Evolutionary conservation across 345 rosid species (phyloP), one percentile per base, ranked within the genome.

Genomic region (Citropsis articulata): DNA sequence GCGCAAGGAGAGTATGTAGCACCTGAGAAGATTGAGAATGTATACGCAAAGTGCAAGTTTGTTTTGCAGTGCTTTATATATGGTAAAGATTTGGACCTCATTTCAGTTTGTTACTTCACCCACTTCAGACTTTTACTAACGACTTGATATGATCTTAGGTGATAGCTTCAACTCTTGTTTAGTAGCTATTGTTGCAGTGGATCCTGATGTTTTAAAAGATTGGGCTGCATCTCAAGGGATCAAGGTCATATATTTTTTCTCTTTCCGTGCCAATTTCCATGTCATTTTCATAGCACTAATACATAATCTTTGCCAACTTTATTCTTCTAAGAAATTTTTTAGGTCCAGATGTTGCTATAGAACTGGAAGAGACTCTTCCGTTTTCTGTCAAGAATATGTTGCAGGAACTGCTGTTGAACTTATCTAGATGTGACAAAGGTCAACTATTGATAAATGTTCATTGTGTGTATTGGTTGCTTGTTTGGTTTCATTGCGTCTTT

Each of bases 1-100:
- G 97, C 99, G 38, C 99, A 96, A 24, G 99, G 99, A 71, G 99
- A 96, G 88, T 96, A 94, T 78, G 91, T 96, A 74, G 99, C 99
- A 55, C 98, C 99, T 0, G 99, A 96, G 87, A 96, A 96, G 83
- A 88, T 96, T 1, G 98, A 94, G 91, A 96, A 96, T 80, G 93
- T 90, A 5, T 96, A 94, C 78, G 92, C 94, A 6, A 96, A 94
- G 79, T 92, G 98, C 97, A 88, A 84, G 77, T 94, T 90, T 76
- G 75, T 91, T n/a, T 90, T 84, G 28, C 98, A 94, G 76, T 90
- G 97, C 84, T 96, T 96, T 87, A 80, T 94, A 62, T 86, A 96
- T 82, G 99, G 99, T 92, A 86, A 73, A 84, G 45, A 65, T 35
- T 16, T 27, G 55, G 12, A 19, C 55, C 64, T 79, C 69, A 68